Base-by-base conservation (phyloP, 2,329 filamentous ascomycete genomes). In the Samsoniella hepiali region DNA sequence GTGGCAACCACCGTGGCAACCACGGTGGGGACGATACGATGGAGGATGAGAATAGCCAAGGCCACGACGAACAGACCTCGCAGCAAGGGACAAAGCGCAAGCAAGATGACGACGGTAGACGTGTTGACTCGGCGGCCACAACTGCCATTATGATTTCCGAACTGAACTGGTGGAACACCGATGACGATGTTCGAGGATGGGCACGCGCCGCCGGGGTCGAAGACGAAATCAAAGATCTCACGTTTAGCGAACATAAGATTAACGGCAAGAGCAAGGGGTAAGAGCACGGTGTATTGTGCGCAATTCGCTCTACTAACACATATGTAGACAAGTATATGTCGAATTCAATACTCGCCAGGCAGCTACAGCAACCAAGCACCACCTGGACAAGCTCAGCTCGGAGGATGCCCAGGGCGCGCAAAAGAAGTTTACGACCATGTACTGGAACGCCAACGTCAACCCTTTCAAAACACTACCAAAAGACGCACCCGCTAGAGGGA, bases 191-290 rank as follows among this genome's bases (percentile, higher is more conserved):
- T 63, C 90, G 95, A 60, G 91, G 90, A 58, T 97, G 93, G 91
- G 83, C 90, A 31, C 87, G 88, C 68, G 84, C 91, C 67, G 91
- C 90, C n/a, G 85, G 84, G 2, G 91, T 87, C 69, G 95, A 98
- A 74, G 84, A 88, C 53, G 91, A 97, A 71, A 79, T 98, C 22
- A 93, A 91, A 71, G 95, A 98, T 65, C 87, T 99, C 58, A 97
- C 93, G 0, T 99, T 98, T 75, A 97, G 92, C 71, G 95, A 99
- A 75, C 95, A 98, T 77, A 99, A 99, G 75, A 93, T 98, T 55
- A 99, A 99, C 69, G 95, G 95, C 69, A 99, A 99, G 79, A 97
- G 92, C 78, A 97, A 98, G 80, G 94, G 95, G 93, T 96, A 82
- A 67, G 87, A 76, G 27, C 17, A 15, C 3, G 10, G 27, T 55